Evolutionary conservation across 1,139 yeast genomes (phyloP), one percentile per base, ranked within the genome.

Genomic region (Geotrichum bryndzae): DNA sequence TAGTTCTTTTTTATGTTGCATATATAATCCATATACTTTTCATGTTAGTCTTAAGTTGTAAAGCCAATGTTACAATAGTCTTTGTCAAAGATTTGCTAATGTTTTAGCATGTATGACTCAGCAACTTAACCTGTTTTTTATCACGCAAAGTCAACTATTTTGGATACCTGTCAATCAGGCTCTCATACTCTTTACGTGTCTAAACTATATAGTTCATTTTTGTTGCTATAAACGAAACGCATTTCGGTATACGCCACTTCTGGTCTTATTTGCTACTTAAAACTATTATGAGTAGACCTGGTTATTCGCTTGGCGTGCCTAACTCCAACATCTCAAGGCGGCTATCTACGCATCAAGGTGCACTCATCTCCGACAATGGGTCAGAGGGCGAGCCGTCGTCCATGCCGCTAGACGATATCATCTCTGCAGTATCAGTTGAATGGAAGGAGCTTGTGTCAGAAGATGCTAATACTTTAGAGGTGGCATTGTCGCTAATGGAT

Each of bases 401-500:
- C 13, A 51, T 35, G 22, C 59, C 61, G 13, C 45, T 59, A 23
- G 61, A 59, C 18, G 61, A 59, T 22, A 31, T 61, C 33, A 61
- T 62, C n/a, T 31, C 51, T 8, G 54, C 56, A 15, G 64, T 62
- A 1, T 57, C 64, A 6, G 22, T 62, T n/a, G 69, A 70, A 51
- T 72, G 73, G 72, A 68, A 68, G 56, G 78, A 75, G 56, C 73
- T 80, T 6, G 74, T 78, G 54, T 72, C 75, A 41, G 77, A 78
- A 64, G 72, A 79, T 63, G 80, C 95, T 59, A 90, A 90, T 72
- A 96, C 97, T 0, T 79, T 92, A 53, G 97, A 90, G 68, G 79
- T 87, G 61, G 96, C 97, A 0, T 79, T 92, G 55, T 84, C 94
- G 0, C 78, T 92, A 63, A 78, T 90, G 68, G 97, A 92, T 73